phyloP scores from a whole-genome alignment of 768 basidiomycete species.

The Strobilomyces dryophilus region DNA sequence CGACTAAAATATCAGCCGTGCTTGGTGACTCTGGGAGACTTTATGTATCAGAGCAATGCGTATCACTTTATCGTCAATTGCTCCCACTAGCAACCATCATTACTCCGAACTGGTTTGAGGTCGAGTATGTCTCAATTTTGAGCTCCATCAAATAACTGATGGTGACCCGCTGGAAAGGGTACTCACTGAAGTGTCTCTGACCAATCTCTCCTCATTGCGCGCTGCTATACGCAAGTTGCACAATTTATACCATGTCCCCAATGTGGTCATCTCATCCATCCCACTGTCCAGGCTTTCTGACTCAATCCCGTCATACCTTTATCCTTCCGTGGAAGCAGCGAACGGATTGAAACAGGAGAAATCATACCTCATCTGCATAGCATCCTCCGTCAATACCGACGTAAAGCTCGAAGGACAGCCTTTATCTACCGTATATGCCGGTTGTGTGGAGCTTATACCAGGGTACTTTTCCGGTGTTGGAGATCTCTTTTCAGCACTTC shows the following conservation, averaged over 20 bases:
- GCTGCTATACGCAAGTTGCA: conserved; percentile 73
- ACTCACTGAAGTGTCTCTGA: conserved; percentile 68
- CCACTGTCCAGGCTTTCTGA: conserved; percentile 63
- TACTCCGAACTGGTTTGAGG: conserved; percentile 98
- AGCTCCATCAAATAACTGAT: not conserved
- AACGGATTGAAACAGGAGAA: conserved; percentile 12
- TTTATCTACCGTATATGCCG: conserved; percentile 55
- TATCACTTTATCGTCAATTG: conserved; percentile 48
- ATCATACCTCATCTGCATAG: conserved; percentile 73
- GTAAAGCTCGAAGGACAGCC: conserved; percentile 10
- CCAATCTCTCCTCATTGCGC: conserved; percentile 61
- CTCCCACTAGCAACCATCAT: conserved; percentile 87
- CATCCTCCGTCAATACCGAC: conserved; percentile 49
- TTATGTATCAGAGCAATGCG: conserved; percentile 83
- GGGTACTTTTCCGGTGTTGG: conserved; percentile 98
- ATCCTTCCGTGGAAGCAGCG: conserved; percentile 15
- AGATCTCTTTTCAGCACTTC: conserved; percentile 91
- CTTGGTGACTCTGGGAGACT: conserved; percentile 88
- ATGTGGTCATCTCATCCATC: conserved; percentile 92
- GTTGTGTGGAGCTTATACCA: conserved; percentile 70
- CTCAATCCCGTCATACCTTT: conserved; percentile 46
- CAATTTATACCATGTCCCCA: conserved; percentile 65
- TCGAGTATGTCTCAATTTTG: conserved; percentile 54
- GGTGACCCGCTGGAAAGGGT: conserved; percentile 42
- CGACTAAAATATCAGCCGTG: conserved; percentile 55